Evolutionary conservation across 2,329 filamentous ascomycete species (phyloP).

Genomic region (Leptodontidium sp.): DNA sequence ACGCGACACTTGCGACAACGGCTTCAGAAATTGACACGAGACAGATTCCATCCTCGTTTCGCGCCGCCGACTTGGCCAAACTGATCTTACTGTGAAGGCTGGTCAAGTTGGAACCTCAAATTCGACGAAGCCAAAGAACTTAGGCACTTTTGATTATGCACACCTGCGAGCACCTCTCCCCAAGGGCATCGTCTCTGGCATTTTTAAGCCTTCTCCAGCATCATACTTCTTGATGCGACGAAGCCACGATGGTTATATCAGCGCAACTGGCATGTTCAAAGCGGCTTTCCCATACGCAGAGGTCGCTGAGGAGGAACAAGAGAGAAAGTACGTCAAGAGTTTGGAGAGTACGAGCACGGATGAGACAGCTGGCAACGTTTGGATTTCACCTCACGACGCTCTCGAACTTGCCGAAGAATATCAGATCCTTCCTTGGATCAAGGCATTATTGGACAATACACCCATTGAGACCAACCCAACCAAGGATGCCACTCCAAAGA

Average conservation of each 20-base stretch:
- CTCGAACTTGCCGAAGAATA: slow-evolving; percentile 88
- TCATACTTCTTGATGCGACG: slow-evolving; percentile 97
- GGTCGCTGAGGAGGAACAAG: slow-evolving; percentile 73
- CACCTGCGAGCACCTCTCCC: slow-evolving; percentile 93
- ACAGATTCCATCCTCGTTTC: slow-evolving; percentile 58
- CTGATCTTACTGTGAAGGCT: slow-evolving; percentile 85
- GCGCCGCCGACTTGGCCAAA: slow-evolving; percentile 90
- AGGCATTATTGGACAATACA: slow-evolving; percentile 87
- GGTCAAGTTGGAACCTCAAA: slow-evolving; percentile 74
- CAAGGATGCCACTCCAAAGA: slow-evolving; percentile 66
- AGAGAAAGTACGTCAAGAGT: slow-evolving; percentile 86
- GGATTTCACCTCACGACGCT: slow-evolving; percentile 87
- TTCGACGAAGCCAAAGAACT: slow-evolving; percentile 75
- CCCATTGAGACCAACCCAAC: slow-evolving; percentile 66
- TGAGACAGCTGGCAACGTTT: slow-evolving; percentile 95
- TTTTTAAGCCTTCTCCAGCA: slow-evolving; percentile 85
- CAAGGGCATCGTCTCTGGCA: slow-evolving; percentile 89
- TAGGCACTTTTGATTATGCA: slow-evolving; percentile 93
- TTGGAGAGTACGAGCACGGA: slow-evolving; percentile 83
- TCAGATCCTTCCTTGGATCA: slow-evolving; percentile 84
- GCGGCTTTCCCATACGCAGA: slow-evolving; percentile 84
- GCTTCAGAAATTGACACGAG: slow-evolving; percentile 33
- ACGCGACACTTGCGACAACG: slow-evolving; percentile 41
- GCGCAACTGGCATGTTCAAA: slow-evolving; percentile 92
- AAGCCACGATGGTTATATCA: slow-evolving; percentile 84